phyloP scores from a whole-genome alignment of 2,329 filamentous ascomycete species.

The Colletotrichum godetiae region DNA sequence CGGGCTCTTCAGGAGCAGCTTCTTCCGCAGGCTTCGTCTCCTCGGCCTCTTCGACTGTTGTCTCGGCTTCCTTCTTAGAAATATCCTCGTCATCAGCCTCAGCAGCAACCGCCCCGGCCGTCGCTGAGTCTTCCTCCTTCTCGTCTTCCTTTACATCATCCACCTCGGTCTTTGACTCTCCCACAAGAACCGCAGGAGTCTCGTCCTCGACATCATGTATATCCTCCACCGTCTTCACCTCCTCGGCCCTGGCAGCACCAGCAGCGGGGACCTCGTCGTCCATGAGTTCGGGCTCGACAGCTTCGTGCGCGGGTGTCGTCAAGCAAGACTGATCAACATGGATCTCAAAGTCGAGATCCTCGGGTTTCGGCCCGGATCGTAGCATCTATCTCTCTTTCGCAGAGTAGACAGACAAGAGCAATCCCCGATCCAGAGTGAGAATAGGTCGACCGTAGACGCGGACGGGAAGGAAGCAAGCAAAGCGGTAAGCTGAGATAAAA shows the following conservation, averaged over 20 bases:
- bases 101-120: neutral
- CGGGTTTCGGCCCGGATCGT: constrained; percentile 36
- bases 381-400: constrained; percentile 9
- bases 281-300: constrained; percentile 17
- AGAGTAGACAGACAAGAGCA: neutral
- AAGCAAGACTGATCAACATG: constrained; percentile 60
- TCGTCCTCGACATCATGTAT: neutral
- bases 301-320: constrained; percentile 53
- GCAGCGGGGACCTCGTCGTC: constrained; percentile 35
- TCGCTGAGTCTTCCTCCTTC: neutral
- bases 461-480: neutral
- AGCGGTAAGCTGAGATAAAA: constrained; percentile 1
- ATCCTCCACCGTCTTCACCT: constrained; percentile 31
- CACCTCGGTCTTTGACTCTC: neutral
- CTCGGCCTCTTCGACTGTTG: neutral
- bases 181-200: neutral
- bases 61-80: neutral
- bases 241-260: constrained; percentile 31
- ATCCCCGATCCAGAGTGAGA: neutral
- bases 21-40: neutral
- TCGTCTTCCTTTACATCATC: neutral
- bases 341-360: constrained; percentile 58
- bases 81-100: neutral
- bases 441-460: neutral
- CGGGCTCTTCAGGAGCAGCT: neutral